phyloP scores from a whole-genome alignment of 2,329 filamentous ascomycete species.

The Penicillium polonicum region DNA sequence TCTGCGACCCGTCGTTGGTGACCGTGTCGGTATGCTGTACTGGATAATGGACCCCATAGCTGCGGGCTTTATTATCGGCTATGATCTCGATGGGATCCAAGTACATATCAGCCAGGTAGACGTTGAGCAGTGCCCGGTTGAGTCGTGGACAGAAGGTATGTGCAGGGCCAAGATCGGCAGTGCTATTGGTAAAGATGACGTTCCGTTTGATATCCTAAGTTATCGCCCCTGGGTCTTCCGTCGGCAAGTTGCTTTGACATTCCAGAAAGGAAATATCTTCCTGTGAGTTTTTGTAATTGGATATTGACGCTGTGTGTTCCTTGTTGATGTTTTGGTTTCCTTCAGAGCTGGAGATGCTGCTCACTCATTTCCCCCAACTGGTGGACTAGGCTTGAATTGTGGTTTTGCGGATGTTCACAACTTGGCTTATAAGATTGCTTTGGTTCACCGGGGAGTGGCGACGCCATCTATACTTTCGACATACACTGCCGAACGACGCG shows the following conservation, averaged over 20 bases:
- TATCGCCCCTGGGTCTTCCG: slow-evolving; percentile 46
- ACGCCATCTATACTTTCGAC: slow-evolving; percentile 33
- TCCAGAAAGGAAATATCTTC: slow-evolving; percentile 39
- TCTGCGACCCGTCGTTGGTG: slow-evolving; percentile 39
- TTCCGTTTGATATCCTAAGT: slow-evolving; percentile 42
- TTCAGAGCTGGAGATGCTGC: slow-evolving; percentile 53
- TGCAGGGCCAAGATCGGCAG: slow-evolving; percentile 34
- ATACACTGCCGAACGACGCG: slow-evolving; percentile 41
- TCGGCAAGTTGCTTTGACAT: slow-evolving; percentile 43
- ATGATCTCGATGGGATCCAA: slow-evolving; percentile 44
- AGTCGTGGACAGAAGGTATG: slow-evolving; percentile 38
- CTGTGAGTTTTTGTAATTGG: slow-evolving; percentile 29
- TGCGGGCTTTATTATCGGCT: slow-evolving; percentile 48
- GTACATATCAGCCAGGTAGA: slow-evolving; percentile 49
- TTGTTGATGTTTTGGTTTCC: neutral
- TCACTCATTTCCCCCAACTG: slow-evolving; percentile 55
- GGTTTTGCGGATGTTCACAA: slow-evolving; percentile 54
- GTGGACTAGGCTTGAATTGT: slow-evolving; percentile 56
- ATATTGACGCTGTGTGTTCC: neutral
- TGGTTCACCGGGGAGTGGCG: slow-evolving; percentile 35
- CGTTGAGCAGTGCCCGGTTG: slow-evolving; percentile 36
- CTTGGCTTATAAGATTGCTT: slow-evolving; percentile 45
- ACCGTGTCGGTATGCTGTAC: slow-evolving; percentile 47
- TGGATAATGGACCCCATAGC: slow-evolving; percentile 47
- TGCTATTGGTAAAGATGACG: slow-evolving; percentile 27